Evolutionary conservation across 306 rosid genomes (phyloP).

Genomic region (Trichosanthes cucumerina): DNA sequence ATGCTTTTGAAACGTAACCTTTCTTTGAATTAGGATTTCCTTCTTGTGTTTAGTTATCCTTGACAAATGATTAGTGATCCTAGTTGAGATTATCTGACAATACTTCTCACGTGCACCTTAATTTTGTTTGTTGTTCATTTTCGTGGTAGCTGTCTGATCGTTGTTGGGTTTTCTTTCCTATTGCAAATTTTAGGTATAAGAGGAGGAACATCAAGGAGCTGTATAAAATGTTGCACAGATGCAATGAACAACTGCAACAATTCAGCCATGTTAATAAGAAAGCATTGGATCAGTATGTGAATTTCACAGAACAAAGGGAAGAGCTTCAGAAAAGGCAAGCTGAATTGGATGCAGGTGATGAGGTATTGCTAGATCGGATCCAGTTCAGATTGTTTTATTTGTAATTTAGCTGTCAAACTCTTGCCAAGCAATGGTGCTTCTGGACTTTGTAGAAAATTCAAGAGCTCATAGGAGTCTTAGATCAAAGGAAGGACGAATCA

Average conservation of each 20-base stretch:
- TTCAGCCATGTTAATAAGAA: slow-evolving; percentile 96
- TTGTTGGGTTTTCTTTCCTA: slow-evolving; percentile 12
- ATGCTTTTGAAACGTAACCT: slow-evolving; percentile 87
- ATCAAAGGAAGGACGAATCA: slow-evolving; percentile 93
- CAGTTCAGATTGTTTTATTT: background rate
- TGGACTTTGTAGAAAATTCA: slow-evolving; percentile 66
- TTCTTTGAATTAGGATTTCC: slow-evolving; percentile 12
- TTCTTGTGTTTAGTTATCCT: background rate
- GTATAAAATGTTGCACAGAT: slow-evolving; percentile 77
- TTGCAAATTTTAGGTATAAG: slow-evolving; percentile 50
- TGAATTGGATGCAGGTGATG: slow-evolving; percentile 90
- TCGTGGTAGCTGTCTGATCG: slow-evolving; percentile 1
- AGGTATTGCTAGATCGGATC: slow-evolving; percentile 35
- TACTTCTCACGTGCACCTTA: background rate
- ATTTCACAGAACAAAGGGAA: slow-evolving; percentile 93
- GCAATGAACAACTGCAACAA: slow-evolving; percentile 81
- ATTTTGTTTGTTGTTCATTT: background rate
- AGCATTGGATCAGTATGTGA: slow-evolving; percentile 92
- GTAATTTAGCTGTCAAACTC: background rate
- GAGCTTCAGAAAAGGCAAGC: slow-evolving; percentile 97
- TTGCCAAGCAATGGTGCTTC: slow-evolving; percentile 10
- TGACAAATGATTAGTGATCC: slow-evolving; percentile 1
- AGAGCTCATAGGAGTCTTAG: slow-evolving; percentile 80
- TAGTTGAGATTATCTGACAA: background rate
- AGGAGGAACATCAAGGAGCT: slow-evolving; percentile 72